Percentiles rank a stretch among this genome's conserved stretches.
phyloP scores from a whole-genome alignment of 257 asterid genomes.

The Nicotiana noctiflora region DNA sequence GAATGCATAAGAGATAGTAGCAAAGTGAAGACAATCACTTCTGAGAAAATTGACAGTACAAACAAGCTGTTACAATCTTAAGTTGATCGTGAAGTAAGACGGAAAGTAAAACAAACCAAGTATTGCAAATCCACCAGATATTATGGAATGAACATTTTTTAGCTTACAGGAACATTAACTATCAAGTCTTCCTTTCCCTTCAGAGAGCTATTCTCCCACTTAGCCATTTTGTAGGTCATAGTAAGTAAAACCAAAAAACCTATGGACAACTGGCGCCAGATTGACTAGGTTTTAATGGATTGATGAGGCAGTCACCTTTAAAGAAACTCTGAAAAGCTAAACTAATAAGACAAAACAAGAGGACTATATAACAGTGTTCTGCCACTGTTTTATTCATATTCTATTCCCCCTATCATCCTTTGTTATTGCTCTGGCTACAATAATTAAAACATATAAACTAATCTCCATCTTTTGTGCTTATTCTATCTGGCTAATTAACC shows the following conservation, averaged over 20 bases:
- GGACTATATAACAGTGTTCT: too few species aligned
- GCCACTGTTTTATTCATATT: too few species aligned
- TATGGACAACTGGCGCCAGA: neutral
- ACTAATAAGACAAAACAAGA: neutral
- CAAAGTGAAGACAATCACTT: too few species aligned
- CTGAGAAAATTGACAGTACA: too few species aligned
- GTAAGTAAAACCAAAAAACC: neutral
- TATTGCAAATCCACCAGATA: too few species aligned
- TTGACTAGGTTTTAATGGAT: neutral
- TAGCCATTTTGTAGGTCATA: neutral
- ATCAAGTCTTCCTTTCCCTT: neutral
- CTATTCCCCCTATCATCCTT: neutral
- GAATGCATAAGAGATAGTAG: too few species aligned
- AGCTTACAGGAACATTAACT: neutral
- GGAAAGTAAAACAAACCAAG: too few species aligned
- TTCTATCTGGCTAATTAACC: neutral
- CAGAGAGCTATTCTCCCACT: neutral
- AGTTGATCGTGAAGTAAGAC: too few species aligned
- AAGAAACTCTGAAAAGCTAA: neutral
- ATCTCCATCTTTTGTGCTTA: neutral
- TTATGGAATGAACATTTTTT: too few species aligned
- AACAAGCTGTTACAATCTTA: too few species aligned
- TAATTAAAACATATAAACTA: neutral
- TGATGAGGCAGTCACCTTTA: neutral
- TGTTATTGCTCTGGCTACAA: neutral